Evolutionary conservation across 345 rosid genomes (phyloP).

Genomic region (Abelmoschus esculentus): DNA sequence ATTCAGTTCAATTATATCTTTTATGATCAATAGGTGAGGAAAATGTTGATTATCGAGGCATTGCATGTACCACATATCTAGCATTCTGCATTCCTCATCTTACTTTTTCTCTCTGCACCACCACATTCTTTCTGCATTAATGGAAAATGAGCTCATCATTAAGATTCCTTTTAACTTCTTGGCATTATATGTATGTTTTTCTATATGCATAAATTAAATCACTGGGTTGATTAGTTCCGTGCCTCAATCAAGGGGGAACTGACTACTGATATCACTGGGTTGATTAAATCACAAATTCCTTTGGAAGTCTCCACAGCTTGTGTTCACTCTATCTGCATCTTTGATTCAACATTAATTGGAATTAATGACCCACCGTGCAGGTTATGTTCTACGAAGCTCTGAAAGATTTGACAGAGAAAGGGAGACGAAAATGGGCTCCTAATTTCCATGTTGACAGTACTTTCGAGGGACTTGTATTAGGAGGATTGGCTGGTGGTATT

Average conservation of each 20-base stretch:
- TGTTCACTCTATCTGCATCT: background rate
- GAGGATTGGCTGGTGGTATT: slow-evolving; percentile 97
- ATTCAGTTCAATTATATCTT: background rate
- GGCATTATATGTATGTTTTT: background rate
- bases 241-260: background rate
- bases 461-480: slow-evolving; percentile 70
- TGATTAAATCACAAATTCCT: background rate
- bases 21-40: background rate
- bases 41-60: background rate
- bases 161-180: background rate
- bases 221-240: background rate
- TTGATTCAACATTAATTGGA: background rate
- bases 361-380: slow-evolving; percentile 29
- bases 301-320: background rate
- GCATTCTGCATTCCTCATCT: background rate
- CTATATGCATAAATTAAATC: background rate
- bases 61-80: background rate
- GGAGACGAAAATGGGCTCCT: slow-evolving; percentile 45
- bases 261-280: background rate
- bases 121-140: background rate
- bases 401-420: slow-evolving; percentile 53
- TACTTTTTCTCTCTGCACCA: no score
- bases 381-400: slow-evolving; percentile 80
- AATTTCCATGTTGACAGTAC: slow-evolving; percentile 43
- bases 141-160: background rate